Evolutionary conservation across 176 grass and related monocot species (phyloP).

Genomic region (Melocanna baccifera): DNA sequence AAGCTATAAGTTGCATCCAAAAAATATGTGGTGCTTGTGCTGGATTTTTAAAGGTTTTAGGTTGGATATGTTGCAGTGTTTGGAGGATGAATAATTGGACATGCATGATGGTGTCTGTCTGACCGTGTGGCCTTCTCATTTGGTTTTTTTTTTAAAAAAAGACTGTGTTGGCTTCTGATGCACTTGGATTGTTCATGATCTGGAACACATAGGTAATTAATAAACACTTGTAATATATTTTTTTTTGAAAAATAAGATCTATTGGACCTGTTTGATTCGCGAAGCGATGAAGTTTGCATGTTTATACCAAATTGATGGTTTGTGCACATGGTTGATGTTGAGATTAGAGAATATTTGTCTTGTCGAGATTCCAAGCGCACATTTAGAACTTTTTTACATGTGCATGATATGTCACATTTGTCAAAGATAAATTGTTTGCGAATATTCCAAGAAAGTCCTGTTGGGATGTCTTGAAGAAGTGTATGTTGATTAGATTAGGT

Average conservation of each 20-base stretch:
- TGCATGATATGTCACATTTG: not conserved
- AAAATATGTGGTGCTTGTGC: not conserved
- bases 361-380: not conserved
- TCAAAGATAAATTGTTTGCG: not conserved
- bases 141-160: too few relatives aligned
- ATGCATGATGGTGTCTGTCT: not conserved
- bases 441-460: not conserved
- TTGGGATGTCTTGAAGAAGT: not conserved
- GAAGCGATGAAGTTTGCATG: not conserved
- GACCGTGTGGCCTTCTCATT: not conserved
- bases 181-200: not conserved
- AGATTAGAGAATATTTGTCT: not conserved
- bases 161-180: not conserved
- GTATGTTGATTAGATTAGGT: not conserved
- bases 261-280: not conserved
- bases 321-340: not conserved
- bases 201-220: not conserved
- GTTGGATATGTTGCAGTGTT: not conserved
- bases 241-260: not conserved
- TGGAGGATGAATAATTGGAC: not conserved
- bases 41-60: not conserved
- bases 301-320: not conserved
- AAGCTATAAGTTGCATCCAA: rapidly evolving
- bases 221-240: not conserved
- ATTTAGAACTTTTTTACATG: not conserved